Evolutionary conservation across 768 basidiomycete species (phyloP).

Genomic region (Stropharia rugosoannulata): DNA sequence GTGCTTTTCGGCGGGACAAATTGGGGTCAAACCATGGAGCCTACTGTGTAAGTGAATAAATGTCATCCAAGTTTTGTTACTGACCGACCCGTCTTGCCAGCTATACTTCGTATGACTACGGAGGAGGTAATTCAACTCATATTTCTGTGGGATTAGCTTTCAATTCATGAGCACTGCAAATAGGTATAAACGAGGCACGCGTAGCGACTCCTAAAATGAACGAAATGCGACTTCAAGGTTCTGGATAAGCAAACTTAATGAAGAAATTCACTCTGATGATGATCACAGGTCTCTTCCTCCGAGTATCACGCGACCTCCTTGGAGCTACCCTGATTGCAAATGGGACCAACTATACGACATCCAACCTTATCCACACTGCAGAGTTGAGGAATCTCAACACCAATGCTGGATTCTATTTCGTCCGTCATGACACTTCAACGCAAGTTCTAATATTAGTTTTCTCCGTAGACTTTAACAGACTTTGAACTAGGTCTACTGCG

Average conservation of each 20-base stretch:
- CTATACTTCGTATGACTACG: conserved; percentile 63
- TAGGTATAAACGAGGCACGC: conserved; percentile 52
- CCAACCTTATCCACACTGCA: conserved; percentile 40
- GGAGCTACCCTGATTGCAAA: conserved; percentile 44
- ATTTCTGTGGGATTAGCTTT: not conserved
- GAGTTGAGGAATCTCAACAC: conserved; percentile 46
- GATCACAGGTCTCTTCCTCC: conserved; percentile 43
- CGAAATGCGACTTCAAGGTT: conserved; percentile 53
- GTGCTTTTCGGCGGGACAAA: conserved; percentile 67
- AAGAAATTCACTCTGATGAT: not conserved
- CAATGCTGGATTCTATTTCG: conserved; percentile 47
- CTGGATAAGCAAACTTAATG: not conserved
- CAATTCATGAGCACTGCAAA: not conserved
- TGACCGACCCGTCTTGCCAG: conserved; percentile 2
- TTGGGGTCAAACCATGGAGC: conserved; percentile 58
- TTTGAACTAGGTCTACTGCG: conserved; percentile 36
- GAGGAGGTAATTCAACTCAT: conserved; percentile 26
- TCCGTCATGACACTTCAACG: conserved; percentile 45
- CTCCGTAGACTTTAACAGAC: not conserved
- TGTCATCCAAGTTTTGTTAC: not conserved
- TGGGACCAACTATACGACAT: conserved; percentile 49
- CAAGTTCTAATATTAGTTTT: conserved; percentile 16
- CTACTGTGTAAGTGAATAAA: conserved; percentile 39
- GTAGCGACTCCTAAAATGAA: conserved; percentile 49
- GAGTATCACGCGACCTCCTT: conserved; percentile 48